Conservation (phyloP, 352 stramenopile genomes). For the Globisporangium perplexum region DNA sequence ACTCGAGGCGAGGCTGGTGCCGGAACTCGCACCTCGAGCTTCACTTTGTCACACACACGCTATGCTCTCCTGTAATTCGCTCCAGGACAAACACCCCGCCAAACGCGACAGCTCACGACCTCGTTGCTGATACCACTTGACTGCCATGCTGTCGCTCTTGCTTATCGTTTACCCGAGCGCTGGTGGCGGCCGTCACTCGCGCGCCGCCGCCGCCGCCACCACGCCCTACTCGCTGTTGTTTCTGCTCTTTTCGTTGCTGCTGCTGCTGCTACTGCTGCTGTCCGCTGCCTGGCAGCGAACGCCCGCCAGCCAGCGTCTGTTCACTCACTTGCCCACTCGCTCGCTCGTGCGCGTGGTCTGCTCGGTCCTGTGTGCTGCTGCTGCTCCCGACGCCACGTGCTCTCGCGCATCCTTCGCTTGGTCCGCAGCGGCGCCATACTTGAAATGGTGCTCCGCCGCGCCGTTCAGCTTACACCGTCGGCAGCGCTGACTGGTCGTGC, state of each 20-base stretch:
- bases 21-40: too few relatives aligned
- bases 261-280: background rate
- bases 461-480: constrained; percentile 34
- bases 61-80: too few relatives aligned
- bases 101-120: background rate
- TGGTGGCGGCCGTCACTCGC: background rate
- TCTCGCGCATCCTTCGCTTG: background rate
- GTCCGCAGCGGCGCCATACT: constrained; percentile 5
- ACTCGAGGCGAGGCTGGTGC: too few relatives aligned
- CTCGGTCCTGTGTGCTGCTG: constrained; percentile 5
- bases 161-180: background rate
- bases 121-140: background rate
- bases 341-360: background rate
- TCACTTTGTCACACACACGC: too few relatives aligned
- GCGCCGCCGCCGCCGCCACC: background rate
- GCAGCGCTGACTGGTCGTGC: constrained; percentile 17
- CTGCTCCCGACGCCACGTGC: background rate
- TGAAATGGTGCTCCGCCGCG: constrained; percentile 5
- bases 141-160: constrained; percentile 5
- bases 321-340: background rate
- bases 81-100: too few relatives aligned
- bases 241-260: background rate
- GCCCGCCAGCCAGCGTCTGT: background rate
- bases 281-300: background rate
- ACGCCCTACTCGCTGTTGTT: background rate